phyloP scores from a whole-genome alignment of 2,329 filamentous ascomycete genomes.

The Geosmithia morbida region DNA sequence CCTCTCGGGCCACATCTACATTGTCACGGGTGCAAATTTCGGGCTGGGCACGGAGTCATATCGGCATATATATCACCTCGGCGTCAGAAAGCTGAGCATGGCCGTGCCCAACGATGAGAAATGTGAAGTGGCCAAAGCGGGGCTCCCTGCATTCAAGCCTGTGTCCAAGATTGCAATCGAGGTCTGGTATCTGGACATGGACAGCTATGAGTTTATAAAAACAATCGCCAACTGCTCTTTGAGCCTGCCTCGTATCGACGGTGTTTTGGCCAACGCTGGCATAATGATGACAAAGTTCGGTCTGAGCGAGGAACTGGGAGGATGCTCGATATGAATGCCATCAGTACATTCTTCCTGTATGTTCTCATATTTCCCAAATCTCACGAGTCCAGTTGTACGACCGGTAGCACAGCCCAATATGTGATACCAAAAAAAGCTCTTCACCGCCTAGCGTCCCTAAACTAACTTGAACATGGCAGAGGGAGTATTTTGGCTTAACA shows the following conservation, averaged over 20 bases:
- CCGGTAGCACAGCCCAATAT: conserved; percentile 5
- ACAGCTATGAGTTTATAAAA: conserved; percentile 10
- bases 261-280: conserved; percentile 25
- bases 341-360: conserved; percentile 3
- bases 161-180: conserved; percentile 5
- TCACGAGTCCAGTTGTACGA: conserved; percentile 9
- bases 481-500: conserved; percentile 15
- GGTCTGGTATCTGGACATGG: conserved; percentile 11
- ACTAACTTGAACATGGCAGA: conserved; percentile 6
- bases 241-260: conserved; percentile 24
- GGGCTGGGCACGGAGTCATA: conserved; percentile 23
- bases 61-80: conserved; percentile 18
- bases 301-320: conserved; percentile 30
- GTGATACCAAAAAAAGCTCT: conserved; percentile 9
- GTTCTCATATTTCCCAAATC: conserved; percentile 4
- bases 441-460: conserved; percentile 10
- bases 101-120: conserved; percentile 5
- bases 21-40: conserved; percentile 22
- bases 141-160: not conserved
- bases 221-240: conserved; percentile 12
- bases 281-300: conserved; percentile 20
- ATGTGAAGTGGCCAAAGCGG: conserved; percentile 2
- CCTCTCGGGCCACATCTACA: conserved; percentile 8
- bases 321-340: conserved; percentile 20
- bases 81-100: conserved; percentile 20